These are phyloP conservation scores for Penicillium simplicissimum DNA, from an alignment of 495 filamentous ascomycete genomes.

Conservation along the genomic window DNA sequence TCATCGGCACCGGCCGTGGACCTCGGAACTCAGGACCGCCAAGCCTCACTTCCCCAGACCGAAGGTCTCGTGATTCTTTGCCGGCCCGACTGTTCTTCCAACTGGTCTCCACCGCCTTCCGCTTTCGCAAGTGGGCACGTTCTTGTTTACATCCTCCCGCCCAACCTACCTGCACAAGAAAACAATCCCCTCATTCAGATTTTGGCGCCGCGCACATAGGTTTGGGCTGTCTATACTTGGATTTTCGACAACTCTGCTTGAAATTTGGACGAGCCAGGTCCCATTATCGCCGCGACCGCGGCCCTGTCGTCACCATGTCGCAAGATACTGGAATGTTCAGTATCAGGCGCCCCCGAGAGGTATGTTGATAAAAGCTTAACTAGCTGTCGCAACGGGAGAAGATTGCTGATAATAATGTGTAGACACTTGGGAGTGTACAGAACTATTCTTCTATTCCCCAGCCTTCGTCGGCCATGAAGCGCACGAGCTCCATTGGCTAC, in stretches of 20 bases:
- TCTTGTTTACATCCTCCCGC: slow-evolving; percentile 34
- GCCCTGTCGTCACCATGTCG: slow-evolving; percentile 58
- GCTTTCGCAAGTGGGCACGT: slow-evolving; percentile 23
- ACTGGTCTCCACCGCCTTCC: slow-evolving; percentile 35
- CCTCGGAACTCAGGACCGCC: slow-evolving; percentile 44
- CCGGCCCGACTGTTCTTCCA: slow-evolving; percentile 26
- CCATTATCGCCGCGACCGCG: slow-evolving; percentile 33
- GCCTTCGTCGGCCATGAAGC: slow-evolving; percentile 93
- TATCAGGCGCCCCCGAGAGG: slow-evolving; percentile 71
- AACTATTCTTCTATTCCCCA: slow-evolving; percentile 81
- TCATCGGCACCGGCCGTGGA: slow-evolving; percentile 37
- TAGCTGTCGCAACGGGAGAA: slow-evolving; percentile 13
- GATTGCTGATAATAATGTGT: slow-evolving; percentile 21
- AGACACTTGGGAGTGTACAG: slow-evolving; percentile 79
- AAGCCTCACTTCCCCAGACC: slow-evolving; percentile 40
- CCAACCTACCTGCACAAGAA: slow-evolving; percentile 20
- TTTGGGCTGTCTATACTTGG: slow-evolving; percentile 13
- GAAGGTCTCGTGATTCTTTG: slow-evolving; percentile 37
- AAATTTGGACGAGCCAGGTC: not conserved
- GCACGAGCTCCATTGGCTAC: slow-evolving; percentile 77
- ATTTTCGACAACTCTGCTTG: slow-evolving; percentile 1
- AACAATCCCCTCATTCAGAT: slow-evolving; percentile 19
- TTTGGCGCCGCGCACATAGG: slow-evolving; percentile 13
- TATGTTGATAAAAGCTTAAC: slow-evolving; percentile 37
- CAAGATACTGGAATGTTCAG: slow-evolving; percentile 75